phyloP scores from a whole-genome alignment of 306 rosid genomes.

The Alnus rubra region DNA sequence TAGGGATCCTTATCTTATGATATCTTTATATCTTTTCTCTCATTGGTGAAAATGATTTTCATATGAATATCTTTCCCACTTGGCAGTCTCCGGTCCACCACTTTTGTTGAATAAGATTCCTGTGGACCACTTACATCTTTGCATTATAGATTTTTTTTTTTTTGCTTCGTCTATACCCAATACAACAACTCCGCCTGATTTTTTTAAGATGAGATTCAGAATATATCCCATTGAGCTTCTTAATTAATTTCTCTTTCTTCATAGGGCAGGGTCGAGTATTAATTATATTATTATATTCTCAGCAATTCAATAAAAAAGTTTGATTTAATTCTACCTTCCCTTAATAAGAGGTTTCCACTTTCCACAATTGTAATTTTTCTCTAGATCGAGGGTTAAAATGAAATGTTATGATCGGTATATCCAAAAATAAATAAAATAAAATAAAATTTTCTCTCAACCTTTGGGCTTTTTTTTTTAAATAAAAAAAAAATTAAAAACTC shows the following conservation, averaged over 20 bases:
- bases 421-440: no score
- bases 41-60: slow-evolving; percentile 31
- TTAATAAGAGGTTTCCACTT: no score
- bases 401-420: no score
- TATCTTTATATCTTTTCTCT: slow-evolving; percentile 26
- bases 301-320: no score
- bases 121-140: neutral
- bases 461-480: no score
- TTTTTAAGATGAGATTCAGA: neutral
- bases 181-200: neutral
- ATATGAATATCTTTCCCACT: neutral
- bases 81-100: neutral
- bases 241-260: neutral
- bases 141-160: neutral
- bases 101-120: neutral
- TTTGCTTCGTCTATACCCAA: neutral
- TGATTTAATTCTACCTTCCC: no score
- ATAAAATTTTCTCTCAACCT: no score
- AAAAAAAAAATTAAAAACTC: no score
- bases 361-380: no score
- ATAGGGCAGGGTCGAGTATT: neutral
- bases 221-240: neutral
- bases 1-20: slow-evolving; percentile 21
- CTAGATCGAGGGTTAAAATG: no score
- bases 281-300: neutral